Conservation (phyloP, 805 yeast genomes). For the Wickerhamomyces chaumierensis region DNA sequence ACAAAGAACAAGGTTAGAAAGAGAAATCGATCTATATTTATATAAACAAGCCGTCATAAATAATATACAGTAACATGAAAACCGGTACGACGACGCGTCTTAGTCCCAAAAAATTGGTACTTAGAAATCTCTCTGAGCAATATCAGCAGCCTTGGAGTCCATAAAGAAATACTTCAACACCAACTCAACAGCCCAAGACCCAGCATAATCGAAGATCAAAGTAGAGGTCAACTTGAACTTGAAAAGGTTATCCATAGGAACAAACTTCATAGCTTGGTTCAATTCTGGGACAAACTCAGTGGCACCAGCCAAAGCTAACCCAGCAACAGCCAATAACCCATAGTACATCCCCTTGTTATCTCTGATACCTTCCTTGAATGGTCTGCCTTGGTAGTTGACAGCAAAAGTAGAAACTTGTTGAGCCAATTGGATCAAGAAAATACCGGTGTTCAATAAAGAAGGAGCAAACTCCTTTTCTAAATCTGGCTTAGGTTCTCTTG, state of each 20-base stretch:
- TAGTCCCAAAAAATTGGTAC: no score
- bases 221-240: slow-evolving; percentile 66
- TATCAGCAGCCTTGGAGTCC: slow-evolving; percentile 89
- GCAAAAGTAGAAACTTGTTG: slow-evolving; percentile 98
- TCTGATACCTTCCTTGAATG: slow-evolving; percentile 82
- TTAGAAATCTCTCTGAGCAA: slow-evolving; percentile 37
- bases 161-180: slow-evolving; percentile 76
- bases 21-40: no score
- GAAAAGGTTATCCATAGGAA: slow-evolving; percentile 68
- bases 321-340: slow-evolving; percentile 86
- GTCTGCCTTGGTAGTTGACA: slow-evolving; percentile 94
- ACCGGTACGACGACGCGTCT: no score
- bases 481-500: slow-evolving; percentile 84
- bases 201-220: slow-evolving; percentile 64
- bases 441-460: slow-evolving; percentile 89
- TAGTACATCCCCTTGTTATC: slow-evolving; percentile 96
- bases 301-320: slow-evolving; percentile 79
- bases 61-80: no score
- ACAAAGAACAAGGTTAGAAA: no score
- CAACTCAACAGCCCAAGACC: slow-evolving; percentile 68
- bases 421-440: slow-evolving; percentile 85
- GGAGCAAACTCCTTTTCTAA: slow-evolving; percentile 83
- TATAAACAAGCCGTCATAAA: no score
- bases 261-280: slow-evolving; percentile 86
- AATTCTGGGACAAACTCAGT: slow-evolving; percentile 93